These are phyloP conservation scores for Talaromyces verruculosus DNA, from an alignment of 2,329 filamentous ascomycete species.

Conservation along the genomic window DNA sequence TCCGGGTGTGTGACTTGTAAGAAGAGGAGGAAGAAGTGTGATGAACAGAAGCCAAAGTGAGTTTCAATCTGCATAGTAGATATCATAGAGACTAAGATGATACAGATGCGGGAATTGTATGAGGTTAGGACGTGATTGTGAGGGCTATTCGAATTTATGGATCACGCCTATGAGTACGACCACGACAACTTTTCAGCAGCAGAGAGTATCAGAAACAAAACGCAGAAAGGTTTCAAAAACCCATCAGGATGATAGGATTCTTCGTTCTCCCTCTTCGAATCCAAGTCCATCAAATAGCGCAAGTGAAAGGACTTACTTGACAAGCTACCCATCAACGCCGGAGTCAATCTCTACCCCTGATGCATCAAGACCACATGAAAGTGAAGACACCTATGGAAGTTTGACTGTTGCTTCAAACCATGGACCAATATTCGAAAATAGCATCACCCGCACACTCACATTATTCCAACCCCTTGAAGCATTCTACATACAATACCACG, in stretches of 20 bases:
- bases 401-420: not conserved
- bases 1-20: conserved; percentile 45
- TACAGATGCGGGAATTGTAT: conserved; percentile 34
- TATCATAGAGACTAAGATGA: not conserved
- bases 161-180: conserved; percentile 36
- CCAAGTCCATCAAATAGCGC: not conserved
- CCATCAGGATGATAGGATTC: not conserved
- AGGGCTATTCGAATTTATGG: conserved; percentile 42
- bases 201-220: conserved; percentile 25
- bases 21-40: conserved; percentile 39
- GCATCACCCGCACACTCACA: not conserved
- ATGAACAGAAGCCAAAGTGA: conserved; percentile 40
- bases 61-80: not conserved
- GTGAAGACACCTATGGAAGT: not conserved
- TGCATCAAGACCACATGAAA: not conserved
- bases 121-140: conserved; percentile 37
- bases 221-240: conserved; percentile 26
- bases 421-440: not conserved
- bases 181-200: conserved; percentile 32
- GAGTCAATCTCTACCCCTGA: not conserved
- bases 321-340: not conserved
- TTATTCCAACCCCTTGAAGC: conserved; percentile 28
- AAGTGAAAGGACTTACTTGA: not conserved
- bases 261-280: not conserved
- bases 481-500: conserved; percentile 41